Evolutionary conservation across 2,329 filamentous ascomycete genomes (phyloP), one percentile per base, ranked within the genome.

Genomic region (Monilinia vaccinii-corymbosi): DNA sequence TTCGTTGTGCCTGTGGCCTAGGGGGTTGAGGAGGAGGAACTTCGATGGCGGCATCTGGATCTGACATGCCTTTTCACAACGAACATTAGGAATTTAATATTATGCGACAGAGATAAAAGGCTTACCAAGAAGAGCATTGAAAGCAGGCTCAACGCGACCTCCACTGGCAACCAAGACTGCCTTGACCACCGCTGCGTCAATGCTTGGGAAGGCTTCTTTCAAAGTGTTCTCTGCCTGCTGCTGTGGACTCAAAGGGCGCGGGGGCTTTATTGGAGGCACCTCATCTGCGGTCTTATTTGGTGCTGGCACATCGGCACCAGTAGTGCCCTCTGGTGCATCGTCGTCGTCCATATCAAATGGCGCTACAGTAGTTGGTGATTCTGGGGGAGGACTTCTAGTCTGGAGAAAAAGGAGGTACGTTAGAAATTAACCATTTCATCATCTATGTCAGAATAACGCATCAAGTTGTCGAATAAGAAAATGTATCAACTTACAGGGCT

Each of bases 131-230:
- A 99, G 81, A 40, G 94, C 94, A 75, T 97, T 94, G 76, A 99
- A 99, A 16, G 94, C 93, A 36, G 91, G 89, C 74, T 99, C 94
- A 51, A 97, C 86, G 69, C 87, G 85, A 62, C 92, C 93, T 61
- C 86, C 81, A 73, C 94, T 97, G 16, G 94, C 94, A 28, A 83
- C 81, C 65, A 99, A 76, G 0, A 99, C 88, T 34, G 94, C 94
- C 74, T 87, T 96, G 73, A 99, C 83, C 50, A 99, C 88, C 48
- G 84, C 74, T 9, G 76, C 72, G 58, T 99, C 94, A 62, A 97
- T 89, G 59, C 78, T 81, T 0, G 94, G 94, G 69, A 99, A 99
- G 0, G 94, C 94, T 74, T 99, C 94, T 73, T 90, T 93, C 60
- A 99, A 79, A 4, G 91, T 97, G 68, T 84, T 83, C 74, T 93